Evolutionary conservation across 2,329 filamentous ascomycete species (phyloP).

Genomic region (Periconia digitata): DNA sequence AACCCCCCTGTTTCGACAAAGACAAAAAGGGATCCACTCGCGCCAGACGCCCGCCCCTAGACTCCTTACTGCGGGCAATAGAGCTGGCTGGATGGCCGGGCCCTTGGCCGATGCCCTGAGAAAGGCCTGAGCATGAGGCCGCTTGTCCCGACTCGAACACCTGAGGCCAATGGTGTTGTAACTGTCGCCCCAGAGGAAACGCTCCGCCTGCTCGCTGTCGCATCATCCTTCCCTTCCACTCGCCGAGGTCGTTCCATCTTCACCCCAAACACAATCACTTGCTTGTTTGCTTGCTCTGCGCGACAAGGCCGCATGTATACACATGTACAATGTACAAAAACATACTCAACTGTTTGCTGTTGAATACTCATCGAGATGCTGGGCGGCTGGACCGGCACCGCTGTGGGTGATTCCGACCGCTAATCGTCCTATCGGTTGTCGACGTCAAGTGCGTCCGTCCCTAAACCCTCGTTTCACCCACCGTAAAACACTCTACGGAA

Average conservation of each 20-base stretch:
- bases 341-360: not conserved
- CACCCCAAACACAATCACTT: slow-evolving; percentile 14
- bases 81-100: too few species aligned
- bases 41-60: too few species aligned
- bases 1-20: too few species aligned
- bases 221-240: not conserved
- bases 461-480: slow-evolving; percentile 6
- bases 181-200: not conserved
- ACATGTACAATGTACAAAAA: too few species aligned
- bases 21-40: too few species aligned
- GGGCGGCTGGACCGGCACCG: slow-evolving; percentile 7
- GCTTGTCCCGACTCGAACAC: not conserved
- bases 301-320: not conserved
- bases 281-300: too few species aligned
- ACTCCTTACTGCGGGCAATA: too few species aligned
- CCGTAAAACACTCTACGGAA: not conserved
- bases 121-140: not conserved
- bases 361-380: slow-evolving; percentile 11
- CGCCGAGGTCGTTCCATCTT: slow-evolving; percentile 19
- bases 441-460: slow-evolving; percentile 10
- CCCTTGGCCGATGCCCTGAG: too few species aligned
- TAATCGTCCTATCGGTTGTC: slow-evolving; percentile 37
- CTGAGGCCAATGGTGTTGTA: not conserved
- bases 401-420: slow-evolving; percentile 20
- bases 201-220: not conserved